Conservation (phyloP, 179 eudicot genomes). For the Silene vulgaris region DNA sequence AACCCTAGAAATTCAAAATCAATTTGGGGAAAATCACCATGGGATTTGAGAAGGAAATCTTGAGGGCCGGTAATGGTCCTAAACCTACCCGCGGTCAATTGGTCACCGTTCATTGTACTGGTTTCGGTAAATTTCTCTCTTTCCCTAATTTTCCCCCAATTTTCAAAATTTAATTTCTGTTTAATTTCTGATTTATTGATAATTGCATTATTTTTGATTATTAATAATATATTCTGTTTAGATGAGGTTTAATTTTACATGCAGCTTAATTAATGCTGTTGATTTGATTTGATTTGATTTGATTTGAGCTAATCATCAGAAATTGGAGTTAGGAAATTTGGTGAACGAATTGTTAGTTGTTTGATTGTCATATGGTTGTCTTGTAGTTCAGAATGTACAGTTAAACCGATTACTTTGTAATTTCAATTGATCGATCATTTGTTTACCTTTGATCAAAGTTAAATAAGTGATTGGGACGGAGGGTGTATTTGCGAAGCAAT, state of each 20-base stretch:
- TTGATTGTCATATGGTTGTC: too few relatives aligned
- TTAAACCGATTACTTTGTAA: not conserved
- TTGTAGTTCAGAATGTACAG: not conserved
- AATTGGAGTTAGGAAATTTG: not conserved
- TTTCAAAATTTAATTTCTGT: not conserved
- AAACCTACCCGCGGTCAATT: slow-evolving; percentile 70
- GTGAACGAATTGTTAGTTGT: not conserved
- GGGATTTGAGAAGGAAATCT: slow-evolving; percentile 76
- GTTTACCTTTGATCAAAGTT: not conserved
- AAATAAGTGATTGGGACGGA: not conserved
- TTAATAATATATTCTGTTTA: not conserved
- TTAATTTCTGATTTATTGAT: not conserved
- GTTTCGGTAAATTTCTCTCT: slow-evolving; percentile 46
- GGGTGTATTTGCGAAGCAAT: not conserved
- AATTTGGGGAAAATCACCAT: slow-evolving; percentile 22
- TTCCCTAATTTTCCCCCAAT: not conserved
- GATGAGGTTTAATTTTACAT: not conserved
- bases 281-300: not conserved
- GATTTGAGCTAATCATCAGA: slow-evolving; percentile 1
- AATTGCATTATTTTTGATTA: not conserved
- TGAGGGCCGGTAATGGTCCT: slow-evolving; percentile 67
- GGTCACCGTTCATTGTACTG: slow-evolving; percentile 97
- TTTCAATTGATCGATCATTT: too few relatives aligned
- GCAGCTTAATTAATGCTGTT: not conserved
- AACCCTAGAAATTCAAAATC: slow-evolving; percentile 8